Evolutionary conservation across 768 basidiomycete genomes (phyloP), one percentile per base, ranked within the genome.

Genomic region (Phanerodontia chrysosporium): DNA sequence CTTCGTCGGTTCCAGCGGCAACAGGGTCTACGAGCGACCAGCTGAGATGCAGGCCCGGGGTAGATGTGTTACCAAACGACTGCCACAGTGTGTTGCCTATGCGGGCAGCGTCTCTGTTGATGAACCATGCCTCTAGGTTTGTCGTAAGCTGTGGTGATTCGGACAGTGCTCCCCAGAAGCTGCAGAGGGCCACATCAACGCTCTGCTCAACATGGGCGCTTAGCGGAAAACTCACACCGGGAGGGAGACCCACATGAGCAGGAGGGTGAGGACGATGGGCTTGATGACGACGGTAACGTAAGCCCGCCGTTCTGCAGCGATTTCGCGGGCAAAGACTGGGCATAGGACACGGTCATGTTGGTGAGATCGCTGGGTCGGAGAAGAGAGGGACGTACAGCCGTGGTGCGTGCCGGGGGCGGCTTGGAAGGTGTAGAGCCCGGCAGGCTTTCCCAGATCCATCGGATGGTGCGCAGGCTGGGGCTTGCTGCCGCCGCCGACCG

Each of bases 171-270:
- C 66, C 67, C 69, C 68, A 68, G 58, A 65, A 67, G 1, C 70
- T 72, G 62, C 21, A 12, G 9, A 13, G 27, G 21, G 53, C 25
- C 22, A 46, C 35, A 55, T 46, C 25, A 30, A 30, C 25, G 44
- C 32, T 53, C 21, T 49, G 56, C 49, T 36, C 46, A 22, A 29
- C 24, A 61, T 62, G 60, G 39, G 58, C 53, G 36, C 52, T 30
- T 22, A 49, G 62, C 67, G 21, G 67, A 71, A 24, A 64, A 75
- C 76, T 62, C 70, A 78, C 58, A 74, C 60, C 2, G 76, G 74
- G 3, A 79, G 67, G 52, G 70, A 73, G 1, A 66, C 49, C 78
- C 78, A 79, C 71, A 77, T 75, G 42, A 78, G 62, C 27, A 73
- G 18, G 29, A 73, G 68, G 18, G 70, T 70, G 22, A 79, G 48